These are phyloP conservation scores for Exophiala aquamarina DNA, from an alignment of 2,329 filamentous ascomycete species.

Conservation along the genomic window DNA sequence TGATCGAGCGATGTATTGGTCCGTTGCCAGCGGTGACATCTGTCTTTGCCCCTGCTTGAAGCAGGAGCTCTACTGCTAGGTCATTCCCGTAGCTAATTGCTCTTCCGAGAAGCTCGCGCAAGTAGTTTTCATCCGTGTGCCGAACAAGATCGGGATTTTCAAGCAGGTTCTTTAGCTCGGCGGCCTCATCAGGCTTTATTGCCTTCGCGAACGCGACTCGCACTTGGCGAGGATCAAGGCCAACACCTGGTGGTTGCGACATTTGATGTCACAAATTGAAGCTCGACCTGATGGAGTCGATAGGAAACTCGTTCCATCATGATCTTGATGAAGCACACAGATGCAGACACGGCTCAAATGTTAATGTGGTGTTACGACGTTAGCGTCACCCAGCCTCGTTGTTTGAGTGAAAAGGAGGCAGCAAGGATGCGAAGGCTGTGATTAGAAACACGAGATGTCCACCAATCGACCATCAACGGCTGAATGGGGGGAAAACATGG, in stretches of 20 bases:
- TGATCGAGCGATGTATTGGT: constrained; percentile 40
- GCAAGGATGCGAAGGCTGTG: too few species aligned
- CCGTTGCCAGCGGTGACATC: constrained; percentile 32
- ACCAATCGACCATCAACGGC: too few species aligned
- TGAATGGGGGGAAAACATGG: too few species aligned
- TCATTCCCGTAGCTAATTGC: constrained; percentile 13
- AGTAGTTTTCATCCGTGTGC: constrained; percentile 6
- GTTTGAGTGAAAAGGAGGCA: too few species aligned
- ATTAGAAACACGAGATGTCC: too few species aligned
- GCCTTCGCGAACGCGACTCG: constrained; percentile 4
- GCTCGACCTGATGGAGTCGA: too few species aligned
- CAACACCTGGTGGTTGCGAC: not conserved
- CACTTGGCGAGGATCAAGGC: not conserved
- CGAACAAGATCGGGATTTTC: not conserved
- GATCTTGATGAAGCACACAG: too few species aligned
- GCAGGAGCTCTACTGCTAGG: constrained; percentile 27
- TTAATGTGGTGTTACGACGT: too few species aligned
- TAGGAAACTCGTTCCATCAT: too few species aligned
- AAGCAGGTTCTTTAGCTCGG: constrained; percentile 7
- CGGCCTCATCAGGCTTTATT: constrained; percentile 3
- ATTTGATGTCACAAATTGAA: not conserved
- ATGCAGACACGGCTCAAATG: too few species aligned
- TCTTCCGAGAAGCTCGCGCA: constrained; percentile 7
- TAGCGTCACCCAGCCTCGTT: too few species aligned
- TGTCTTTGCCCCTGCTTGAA: constrained; percentile 39